phyloP scores from a whole-genome alignment of 176 grass and related monocot species.

The Themeda triandra region DNA sequence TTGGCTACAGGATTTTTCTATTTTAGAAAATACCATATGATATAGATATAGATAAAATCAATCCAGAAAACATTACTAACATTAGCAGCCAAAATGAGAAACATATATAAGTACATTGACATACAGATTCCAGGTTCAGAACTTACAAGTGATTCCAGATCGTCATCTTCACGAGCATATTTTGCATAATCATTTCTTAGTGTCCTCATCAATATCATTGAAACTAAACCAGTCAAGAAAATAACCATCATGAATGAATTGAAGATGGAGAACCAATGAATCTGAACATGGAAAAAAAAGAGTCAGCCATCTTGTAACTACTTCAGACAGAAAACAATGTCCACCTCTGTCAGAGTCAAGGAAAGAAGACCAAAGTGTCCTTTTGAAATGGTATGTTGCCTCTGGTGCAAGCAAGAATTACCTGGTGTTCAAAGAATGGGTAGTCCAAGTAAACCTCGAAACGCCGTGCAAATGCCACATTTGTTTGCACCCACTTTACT shows the following conservation, averaged over 20 bases:
- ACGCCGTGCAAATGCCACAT: slow-evolving; percentile 84
- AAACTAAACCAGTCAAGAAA: slow-evolving; percentile 94
- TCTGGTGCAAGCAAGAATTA: slow-evolving; percentile 25
- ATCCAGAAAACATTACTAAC: not conserved
- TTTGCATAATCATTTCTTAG: slow-evolving; percentile 99
- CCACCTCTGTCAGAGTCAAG: slow-evolving; percentile 6
- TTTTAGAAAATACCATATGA: slow-evolving; percentile 6
- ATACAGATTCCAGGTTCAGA: not conserved
- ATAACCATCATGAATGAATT: slow-evolving; percentile 99
- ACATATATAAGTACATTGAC: not conserved
- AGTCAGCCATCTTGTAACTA: slow-evolving; percentile 12
- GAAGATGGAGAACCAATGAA: slow-evolving; percentile 99
- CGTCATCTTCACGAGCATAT: slow-evolving; percentile 99
- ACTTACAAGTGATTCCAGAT: slow-evolving; percentile 82
- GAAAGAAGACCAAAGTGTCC: not conserved
- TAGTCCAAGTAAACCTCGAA: slow-evolving; percentile 99
- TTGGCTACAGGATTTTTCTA: not conserved
- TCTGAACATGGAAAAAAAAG: slow-evolving; percentile 46
- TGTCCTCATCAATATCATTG: slow-evolving; percentile 99
- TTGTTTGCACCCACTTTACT: slow-evolving; percentile 82
- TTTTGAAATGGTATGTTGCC: not conserved
- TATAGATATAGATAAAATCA: not conserved
- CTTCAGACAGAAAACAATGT: slow-evolving; percentile 28
- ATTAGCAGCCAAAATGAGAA: not conserved
- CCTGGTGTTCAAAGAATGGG: slow-evolving; percentile 98